Conservation (phyloP, 352 stramenopile species). For the Chrysophaeum taylorii region DNA sequence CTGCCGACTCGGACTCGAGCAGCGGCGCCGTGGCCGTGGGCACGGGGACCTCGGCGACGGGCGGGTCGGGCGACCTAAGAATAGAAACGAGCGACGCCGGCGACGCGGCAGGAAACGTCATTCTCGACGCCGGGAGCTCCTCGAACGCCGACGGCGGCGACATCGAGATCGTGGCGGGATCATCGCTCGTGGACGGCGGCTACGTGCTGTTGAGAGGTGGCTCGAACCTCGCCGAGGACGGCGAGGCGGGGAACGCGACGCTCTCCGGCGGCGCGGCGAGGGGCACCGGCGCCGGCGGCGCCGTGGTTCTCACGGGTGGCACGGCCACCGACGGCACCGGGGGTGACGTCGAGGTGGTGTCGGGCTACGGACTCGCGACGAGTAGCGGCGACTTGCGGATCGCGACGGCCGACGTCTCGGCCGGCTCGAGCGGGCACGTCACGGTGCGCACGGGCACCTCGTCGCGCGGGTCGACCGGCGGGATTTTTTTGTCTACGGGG, state of each 20-base stretch:
- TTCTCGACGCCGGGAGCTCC: constrained; percentile 13
- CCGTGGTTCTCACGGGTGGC: constrained; percentile 34
- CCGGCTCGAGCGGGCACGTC: constrained; percentile 36
- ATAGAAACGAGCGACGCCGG: constrained; percentile 24
- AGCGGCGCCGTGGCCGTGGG: constrained; percentile 39
- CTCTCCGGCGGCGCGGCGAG: constrained; percentile 33
- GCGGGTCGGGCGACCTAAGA: constrained; percentile 36
- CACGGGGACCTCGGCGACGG: constrained; percentile 36
- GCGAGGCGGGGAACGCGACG: constrained; percentile 24
- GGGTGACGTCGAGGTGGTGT: constrained; percentile 35
- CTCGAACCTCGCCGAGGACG: constrained; percentile 9
- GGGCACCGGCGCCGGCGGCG: constrained; percentile 42
- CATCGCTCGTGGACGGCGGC: constrained; percentile 24
- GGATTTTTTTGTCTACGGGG: constrained; percentile 58
- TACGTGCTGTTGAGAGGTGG: constrained; percentile 24
- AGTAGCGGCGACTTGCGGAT: constrained; percentile 35
- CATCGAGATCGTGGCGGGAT: constrained; percentile 28
- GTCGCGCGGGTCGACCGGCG: constrained; percentile 54
- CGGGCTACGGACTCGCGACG: constrained; percentile 35
- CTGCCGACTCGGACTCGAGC: constrained; percentile 34
- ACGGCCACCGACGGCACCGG: constrained; percentile 36
- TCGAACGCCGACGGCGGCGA: constrained; percentile 19
- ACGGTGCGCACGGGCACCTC: constrained; percentile 40
- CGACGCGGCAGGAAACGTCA: constrained; percentile 8
- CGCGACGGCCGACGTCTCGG: constrained; percentile 32